Conservation (phyloP, 1,284 basidiomycete genomes). For the Cryptococcus floricola region DNA sequence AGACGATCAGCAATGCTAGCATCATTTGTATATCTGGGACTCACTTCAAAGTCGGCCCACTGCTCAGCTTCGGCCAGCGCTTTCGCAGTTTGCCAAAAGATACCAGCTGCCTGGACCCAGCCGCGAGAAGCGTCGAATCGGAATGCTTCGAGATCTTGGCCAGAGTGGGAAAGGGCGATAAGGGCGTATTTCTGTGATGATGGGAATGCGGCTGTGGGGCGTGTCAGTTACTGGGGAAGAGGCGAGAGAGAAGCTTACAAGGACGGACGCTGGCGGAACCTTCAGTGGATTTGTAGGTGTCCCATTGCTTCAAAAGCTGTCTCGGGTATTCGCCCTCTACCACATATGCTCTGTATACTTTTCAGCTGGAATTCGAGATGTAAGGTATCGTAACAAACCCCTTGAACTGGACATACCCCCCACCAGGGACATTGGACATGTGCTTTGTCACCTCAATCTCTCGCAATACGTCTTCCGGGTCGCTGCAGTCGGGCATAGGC, state of each 20-base stretch:
- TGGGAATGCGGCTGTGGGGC: slow-evolving; percentile 57
- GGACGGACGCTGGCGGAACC: slow-evolving; percentile 83
- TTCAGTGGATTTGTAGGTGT: slow-evolving; percentile 65
- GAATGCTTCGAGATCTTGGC: slow-evolving; percentile 81
- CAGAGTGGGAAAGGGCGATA: slow-evolving; percentile 82
- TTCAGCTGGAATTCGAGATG: slow-evolving; percentile 6
- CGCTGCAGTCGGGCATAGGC: slow-evolving; percentile 55
- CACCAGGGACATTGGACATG: slow-evolving; percentile 63
- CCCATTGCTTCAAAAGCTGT: slow-evolving; percentile 76
- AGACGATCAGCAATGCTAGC: background rate
- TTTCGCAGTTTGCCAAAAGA: slow-evolving; percentile 86
- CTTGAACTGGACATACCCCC: slow-evolving; percentile 71
- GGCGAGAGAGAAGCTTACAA: slow-evolving; percentile 53
- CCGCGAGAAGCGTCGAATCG: slow-evolving; percentile 58
- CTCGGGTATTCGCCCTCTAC: slow-evolving; percentile 81
- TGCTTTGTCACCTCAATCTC: slow-evolving; percentile 82
- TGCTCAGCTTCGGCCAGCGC: slow-evolving; percentile 74
- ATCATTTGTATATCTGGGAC: slow-evolving; percentile 12
- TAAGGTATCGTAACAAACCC: slow-evolving; percentile 49
- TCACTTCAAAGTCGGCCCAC: slow-evolving; percentile 77
- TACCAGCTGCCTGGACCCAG: slow-evolving; percentile 79
- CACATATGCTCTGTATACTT: slow-evolving; percentile 60
- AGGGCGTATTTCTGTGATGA: slow-evolving; percentile 73
- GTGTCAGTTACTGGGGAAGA: slow-evolving; percentile 57
- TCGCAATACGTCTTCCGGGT: slow-evolving; percentile 72